Evolutionary conservation across 345 rosid genomes (phyloP).

Genomic region (Schrenkiella parvula): DNA sequence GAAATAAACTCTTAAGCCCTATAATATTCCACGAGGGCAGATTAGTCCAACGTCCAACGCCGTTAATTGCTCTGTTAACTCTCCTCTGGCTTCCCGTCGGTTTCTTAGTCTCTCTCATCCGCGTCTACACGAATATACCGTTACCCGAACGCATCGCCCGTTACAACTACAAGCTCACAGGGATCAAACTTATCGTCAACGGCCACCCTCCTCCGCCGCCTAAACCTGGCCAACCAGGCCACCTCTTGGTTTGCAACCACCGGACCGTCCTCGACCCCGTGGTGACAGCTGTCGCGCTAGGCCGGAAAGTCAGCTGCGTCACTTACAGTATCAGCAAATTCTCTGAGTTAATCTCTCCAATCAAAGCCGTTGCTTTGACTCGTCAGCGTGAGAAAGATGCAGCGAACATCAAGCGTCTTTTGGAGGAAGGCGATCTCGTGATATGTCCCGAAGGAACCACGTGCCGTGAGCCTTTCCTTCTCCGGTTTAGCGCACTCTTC

Average conservation of each 20-base stretch:
- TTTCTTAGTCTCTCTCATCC: slow-evolving; percentile 68
- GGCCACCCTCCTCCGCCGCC: slow-evolving; percentile 84
- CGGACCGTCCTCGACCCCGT: slow-evolving; percentile 79
- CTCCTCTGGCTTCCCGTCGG: slow-evolving; percentile 86
- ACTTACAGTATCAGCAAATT: slow-evolving; percentile 93
- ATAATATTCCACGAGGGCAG: slow-evolving; percentile 97
- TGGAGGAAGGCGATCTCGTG: slow-evolving; percentile 86
- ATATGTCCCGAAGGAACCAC: slow-evolving; percentile 98
- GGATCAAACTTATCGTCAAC: slow-evolving; percentile 72
- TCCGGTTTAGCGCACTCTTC: slow-evolving; percentile 86
- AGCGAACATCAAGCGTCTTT: slow-evolving; percentile 57
- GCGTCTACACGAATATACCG: slow-evolving; percentile 84
- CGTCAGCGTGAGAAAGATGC: slow-evolving; percentile 85
- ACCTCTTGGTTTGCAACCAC: slow-evolving; percentile 88
- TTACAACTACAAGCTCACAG: slow-evolving; percentile 83
- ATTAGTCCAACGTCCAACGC: slow-evolving; percentile 76
- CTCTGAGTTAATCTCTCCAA: slow-evolving; percentile 81
- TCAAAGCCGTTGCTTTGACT: slow-evolving; percentile 84
- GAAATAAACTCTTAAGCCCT: slow-evolving; percentile 70
- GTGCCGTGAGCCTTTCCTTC: slow-evolving; percentile 82
- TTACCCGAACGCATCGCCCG: slow-evolving; percentile 93
- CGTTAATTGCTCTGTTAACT: slow-evolving; percentile 63
- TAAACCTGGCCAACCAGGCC: slow-evolving; percentile 64
- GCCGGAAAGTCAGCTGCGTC: slow-evolving; percentile 89
- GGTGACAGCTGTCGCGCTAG: slow-evolving; percentile 74